These are phyloP conservation scores for Solanum piurae DNA, from an alignment of 257 asterid species.

Conservation along the genomic window DNA sequence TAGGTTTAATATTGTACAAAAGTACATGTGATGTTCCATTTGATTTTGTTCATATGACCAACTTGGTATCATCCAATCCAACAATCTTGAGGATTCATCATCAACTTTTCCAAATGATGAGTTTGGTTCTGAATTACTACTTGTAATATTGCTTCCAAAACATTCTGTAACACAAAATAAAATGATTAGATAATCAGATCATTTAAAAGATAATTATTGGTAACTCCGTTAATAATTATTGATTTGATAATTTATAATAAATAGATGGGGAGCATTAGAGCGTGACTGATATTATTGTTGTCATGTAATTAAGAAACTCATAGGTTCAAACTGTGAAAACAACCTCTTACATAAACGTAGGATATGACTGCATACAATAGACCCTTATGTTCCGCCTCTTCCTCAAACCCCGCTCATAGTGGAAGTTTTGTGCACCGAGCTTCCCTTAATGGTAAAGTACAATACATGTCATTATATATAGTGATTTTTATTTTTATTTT, in stretches of 20 bases:
- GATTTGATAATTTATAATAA: background rate
- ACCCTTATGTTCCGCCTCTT: background rate
- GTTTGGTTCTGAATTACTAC: background rate
- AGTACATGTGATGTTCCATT: conserved; percentile 7
- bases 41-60: conserved; percentile 1
- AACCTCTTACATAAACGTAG: background rate
- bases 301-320: background rate
- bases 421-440: background rate
- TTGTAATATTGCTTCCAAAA: background rate
- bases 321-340: background rate
- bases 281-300: background rate
- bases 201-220: background rate
- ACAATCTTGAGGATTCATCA: conserved; percentile 19
- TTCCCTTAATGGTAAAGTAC: background rate
- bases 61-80: conserved; percentile 21
- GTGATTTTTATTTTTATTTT: too few relatives aligned
- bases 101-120: background rate
- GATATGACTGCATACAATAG: background rate
- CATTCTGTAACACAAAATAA: background rate
- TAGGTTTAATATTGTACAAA: background rate
- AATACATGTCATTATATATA: background rate
- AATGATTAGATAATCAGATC: background rate
- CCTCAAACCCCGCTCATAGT: background rate
- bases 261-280: background rate
- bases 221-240: background rate